Evolutionary conservation across 305 asterid genomes (phyloP).

Genomic region (Fraxinus paxiana): DNA sequence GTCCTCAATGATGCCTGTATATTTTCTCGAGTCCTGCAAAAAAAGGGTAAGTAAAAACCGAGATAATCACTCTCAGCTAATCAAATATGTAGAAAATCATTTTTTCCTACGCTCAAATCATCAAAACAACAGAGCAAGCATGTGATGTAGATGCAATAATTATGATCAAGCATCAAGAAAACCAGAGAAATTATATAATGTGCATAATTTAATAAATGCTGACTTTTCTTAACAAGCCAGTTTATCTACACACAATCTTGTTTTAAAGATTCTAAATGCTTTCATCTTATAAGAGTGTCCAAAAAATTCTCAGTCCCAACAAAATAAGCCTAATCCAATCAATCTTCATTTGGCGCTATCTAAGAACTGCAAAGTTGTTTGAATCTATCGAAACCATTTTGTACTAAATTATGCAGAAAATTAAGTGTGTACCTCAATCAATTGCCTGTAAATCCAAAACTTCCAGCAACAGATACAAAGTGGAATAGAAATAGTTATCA

Average conservation of each 20-base stretch:
- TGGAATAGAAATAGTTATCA: neutral
- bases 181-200: neutral
- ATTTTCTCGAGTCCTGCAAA: constrained; percentile 76
- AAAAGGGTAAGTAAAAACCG: constrained; percentile 23
- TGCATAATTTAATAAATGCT: neutral
- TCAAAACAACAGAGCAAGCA: neutral
- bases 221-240: neutral
- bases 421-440: neutral
- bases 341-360: neutral
- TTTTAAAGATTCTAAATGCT: neutral
- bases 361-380: neutral
- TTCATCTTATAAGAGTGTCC: constrained; percentile 1
- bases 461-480: neutral
- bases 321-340: neutral
- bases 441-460: neutral
- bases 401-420: neutral
- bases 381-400: neutral
- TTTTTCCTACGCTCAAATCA: neutral
- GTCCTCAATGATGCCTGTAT: constrained; percentile 86
- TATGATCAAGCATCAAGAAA: neutral
- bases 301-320: neutral
- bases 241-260: neutral
- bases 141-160: neutral
- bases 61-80: neutral
- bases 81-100: neutral